Evolutionary conservation across 352 stramenopile genomes (phyloP).

Genomic region (Pythium aristosporum): DNA sequence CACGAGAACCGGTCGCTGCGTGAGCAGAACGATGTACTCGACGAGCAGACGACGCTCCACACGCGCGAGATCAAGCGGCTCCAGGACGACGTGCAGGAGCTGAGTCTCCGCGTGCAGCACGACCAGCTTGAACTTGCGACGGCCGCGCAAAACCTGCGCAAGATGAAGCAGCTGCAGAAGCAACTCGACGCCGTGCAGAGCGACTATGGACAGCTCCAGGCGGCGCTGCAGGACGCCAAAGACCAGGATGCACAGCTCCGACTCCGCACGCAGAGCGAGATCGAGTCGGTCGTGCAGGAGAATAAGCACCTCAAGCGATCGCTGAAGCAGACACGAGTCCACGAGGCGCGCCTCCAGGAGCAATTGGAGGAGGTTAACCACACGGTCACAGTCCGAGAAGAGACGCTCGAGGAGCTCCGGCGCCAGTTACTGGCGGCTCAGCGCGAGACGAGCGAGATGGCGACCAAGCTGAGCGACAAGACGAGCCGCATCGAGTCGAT

Average conservation of each 20-base stretch:
- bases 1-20: conserved; percentile 44
- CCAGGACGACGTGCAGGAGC: conserved; percentile 38
- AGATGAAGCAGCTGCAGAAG: conserved; percentile 49
- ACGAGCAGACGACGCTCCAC: conserved; percentile 41
- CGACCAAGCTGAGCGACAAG: conserved; percentile 37
- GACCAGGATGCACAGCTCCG: conserved; percentile 37
- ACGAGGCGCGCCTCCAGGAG: conserved; percentile 32
- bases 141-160: conserved; percentile 37
- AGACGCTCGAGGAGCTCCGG: conserved; percentile 29
- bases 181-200: conserved; percentile 31
- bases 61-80: conserved; percentile 50
- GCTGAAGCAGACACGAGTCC: conserved; percentile 42
- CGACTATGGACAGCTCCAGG: conserved; percentile 42
- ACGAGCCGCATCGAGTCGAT: conserved; percentile 37
- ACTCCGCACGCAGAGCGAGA: conserved; percentile 33
- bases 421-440: conserved; percentile 36
- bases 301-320: conserved; percentile 50
- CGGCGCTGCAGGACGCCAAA: conserved; percentile 35
- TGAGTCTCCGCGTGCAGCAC: conserved; percentile 33
- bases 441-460: conserved; percentile 34
- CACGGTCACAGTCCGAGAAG: conserved; percentile 39
- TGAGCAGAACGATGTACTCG: conserved; percentile 45
- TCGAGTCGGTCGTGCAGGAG: conserved; percentile 37
- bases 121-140: conserved; percentile 37
- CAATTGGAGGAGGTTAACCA: conserved; percentile 42